Evolutionary conservation across 805 yeast genomes (phyloP), one percentile per base, ranked within the genome.

Genomic region (Hanseniaspora valbyensis): DNA sequence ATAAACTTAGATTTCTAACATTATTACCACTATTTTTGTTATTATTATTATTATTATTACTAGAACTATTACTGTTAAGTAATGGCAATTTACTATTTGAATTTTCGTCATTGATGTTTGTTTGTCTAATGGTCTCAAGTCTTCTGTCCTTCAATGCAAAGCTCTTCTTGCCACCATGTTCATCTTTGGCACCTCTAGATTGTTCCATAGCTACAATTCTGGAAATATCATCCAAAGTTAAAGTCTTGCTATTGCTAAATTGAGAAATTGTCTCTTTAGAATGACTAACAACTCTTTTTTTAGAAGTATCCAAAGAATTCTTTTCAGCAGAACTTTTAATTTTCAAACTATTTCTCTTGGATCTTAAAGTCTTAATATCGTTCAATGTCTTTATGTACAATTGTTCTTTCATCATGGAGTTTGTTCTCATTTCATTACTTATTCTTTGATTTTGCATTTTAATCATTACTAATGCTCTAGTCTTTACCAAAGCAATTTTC

Each of bases 201-300:
- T 90, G 96, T 59, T 92, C 96, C 9, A 95, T 90, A 2, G 96
- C 95, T 7, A 92, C 96, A 61, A 92, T 90, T 56, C 97, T 74
- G 7, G 97, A 95, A 58, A 92, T 92, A 65, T 92, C 99, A 65
- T 92, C 97, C 58, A 92, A 73, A 0, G 96, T 90, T 49, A 92
- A 74, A 0, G 90, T 81, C 57, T 83, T 85, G 57, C 90, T 94
- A 59, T 79, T 83, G 58, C 81, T 78, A 50, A 88, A 73, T 59
- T 48, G 25, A 60, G 50, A 37, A 52, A 33, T 18, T 50, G 30
- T 61, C 60, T 19, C 44, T 55, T 53, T 5, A 55, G 50, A 13
- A 53, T 25, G 32, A 41, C 51, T 29, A 19, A 49, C n/a, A 10
- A 19, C 12, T 3, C 29, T 67, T 68, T 16, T 65, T 65, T 25